phyloP scores from a whole-genome alignment of 345 rosid genomes.

The Citrus trifoliata region DNA sequence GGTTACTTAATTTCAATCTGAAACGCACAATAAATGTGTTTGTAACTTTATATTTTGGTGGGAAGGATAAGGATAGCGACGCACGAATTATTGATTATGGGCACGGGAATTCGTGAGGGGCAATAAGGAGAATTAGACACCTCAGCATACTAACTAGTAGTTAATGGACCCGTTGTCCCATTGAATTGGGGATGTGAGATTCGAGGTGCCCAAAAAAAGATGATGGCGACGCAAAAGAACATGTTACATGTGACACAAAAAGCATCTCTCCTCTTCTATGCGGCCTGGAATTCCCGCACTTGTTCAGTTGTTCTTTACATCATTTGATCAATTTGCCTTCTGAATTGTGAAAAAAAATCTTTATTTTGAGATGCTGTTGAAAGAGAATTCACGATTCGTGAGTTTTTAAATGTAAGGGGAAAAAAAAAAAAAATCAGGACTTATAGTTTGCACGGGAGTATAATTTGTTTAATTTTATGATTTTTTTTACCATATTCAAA shows the following conservation, averaged over 20 bases:
- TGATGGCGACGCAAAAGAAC: neutral
- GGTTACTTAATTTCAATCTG: rapidly evolving
- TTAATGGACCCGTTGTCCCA: constrained; percentile 14
- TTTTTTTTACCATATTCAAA: too few relatives aligned
- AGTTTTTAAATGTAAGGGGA: too few relatives aligned
- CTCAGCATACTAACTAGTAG: neutral
- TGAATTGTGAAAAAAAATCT: neutral
- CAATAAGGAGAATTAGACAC: neutral
- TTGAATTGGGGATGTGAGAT: constrained; percentile 9
- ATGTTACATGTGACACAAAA: constrained; percentile 17
- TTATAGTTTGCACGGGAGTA: too few relatives aligned
- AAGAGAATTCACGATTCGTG: neutral
- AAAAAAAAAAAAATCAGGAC: too few relatives aligned
- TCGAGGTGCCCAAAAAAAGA: constrained; percentile 16
- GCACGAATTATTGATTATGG: neutral
- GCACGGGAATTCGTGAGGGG: neutral
- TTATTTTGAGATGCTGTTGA: neutral
- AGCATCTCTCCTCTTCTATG: neutral
- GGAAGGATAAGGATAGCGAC: neutral
- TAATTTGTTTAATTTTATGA: too few relatives aligned
- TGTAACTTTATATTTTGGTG: too few relatives aligned
- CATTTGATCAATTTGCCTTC: neutral
- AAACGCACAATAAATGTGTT: too few relatives aligned
- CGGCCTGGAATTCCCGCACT: neutral
- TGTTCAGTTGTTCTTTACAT: neutral